Conservation (phyloP, 75 land plant species). For the Pseudotsuga menziesii region DNA sequence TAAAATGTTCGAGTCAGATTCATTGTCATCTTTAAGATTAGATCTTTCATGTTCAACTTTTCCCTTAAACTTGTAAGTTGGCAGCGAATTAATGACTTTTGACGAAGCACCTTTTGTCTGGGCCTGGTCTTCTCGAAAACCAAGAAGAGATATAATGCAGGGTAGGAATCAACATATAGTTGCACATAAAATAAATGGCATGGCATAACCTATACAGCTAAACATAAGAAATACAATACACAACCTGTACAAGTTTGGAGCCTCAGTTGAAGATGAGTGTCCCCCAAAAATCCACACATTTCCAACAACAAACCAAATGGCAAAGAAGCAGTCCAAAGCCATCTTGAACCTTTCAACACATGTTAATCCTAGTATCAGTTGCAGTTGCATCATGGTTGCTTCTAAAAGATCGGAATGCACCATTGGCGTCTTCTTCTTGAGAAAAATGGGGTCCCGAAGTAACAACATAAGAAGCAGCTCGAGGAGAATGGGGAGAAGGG, state of each 20-base stretch:
- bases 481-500: too few species aligned
- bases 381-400: too few species aligned
- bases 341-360: slow-evolving; percentile 68
- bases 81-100: slow-evolving; percentile 69
- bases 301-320: slow-evolving; percentile 96
- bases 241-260: slow-evolving; percentile 96
- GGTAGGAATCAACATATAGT: slow-evolving; percentile 94
- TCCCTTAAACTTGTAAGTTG: slow-evolving; percentile 76
- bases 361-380: slow-evolving; percentile 52
- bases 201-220: slow-evolving; percentile 95
- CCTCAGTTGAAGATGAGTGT: slow-evolving; percentile 72
- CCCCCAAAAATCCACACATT: slow-evolving; percentile 99
- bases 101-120: slow-evolving; percentile 70
- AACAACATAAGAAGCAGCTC: too few species aligned
- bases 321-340: slow-evolving; percentile 93
- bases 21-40: slow-evolving; percentile 27
- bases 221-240: slow-evolving; percentile 88
- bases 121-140: slow-evolving; percentile 63
- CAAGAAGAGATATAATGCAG: slow-evolving; percentile 80
- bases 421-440: too few species aligned
- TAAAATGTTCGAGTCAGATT: slow-evolving; percentile 28
- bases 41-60: slow-evolving; percentile 24
- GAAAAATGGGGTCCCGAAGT: too few species aligned
- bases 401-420: too few species aligned
- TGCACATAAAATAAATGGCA: slow-evolving; percentile 92